Evolutionary conservation across 306 rosid species (phyloP), one percentile per base, ranked within the genome.

Genomic region (Acacia melanoxylon): DNA sequence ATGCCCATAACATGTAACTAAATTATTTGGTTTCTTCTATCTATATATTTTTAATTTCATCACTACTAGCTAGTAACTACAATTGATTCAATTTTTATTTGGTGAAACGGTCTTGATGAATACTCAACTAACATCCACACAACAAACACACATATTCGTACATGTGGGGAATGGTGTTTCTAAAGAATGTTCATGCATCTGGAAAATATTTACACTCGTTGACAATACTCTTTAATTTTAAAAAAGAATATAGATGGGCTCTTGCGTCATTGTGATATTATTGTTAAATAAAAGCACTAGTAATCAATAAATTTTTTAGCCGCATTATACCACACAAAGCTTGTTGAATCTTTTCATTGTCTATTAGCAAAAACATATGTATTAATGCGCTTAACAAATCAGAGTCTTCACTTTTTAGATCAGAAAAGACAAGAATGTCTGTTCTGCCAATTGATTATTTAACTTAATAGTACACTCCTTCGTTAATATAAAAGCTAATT

Each of bases 321-420:
- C 86, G 80, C 89, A 70, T 80, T 84, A 84, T 74, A 51, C 84
- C 70, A 84, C 77, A 12, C 37, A 77, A 74, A 59, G 70, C 2
- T 59, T 58, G 49, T 74, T 76, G 87, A 88, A 86, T 88, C 87
- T 86, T 67, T 86, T 74, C 86, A 58, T 37, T 84, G 87, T 84
- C 87, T 69, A 54, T 61, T 52, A 82, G 79, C 59, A 45, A 42
- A 67, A 81, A 65, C 80, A 87, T 22, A 84, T 84, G 78, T 70
- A 77, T 78, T 69, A 62, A 69, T n/a, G n/a, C 81, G 45, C 84
- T 84, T 61, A 80, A 85, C 56, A 85, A 58, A 77, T 72, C 75
- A 83, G 75, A 33, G 17, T 54, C 72, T 72, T 73, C n/a, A 19
- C 58, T 59, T 77, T 6, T 77, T 80, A 12, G 2, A 71, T 68